phyloP scores from a whole-genome alignment of 768 basidiomycete species.

The Rhizopogon sp. region DNA sequence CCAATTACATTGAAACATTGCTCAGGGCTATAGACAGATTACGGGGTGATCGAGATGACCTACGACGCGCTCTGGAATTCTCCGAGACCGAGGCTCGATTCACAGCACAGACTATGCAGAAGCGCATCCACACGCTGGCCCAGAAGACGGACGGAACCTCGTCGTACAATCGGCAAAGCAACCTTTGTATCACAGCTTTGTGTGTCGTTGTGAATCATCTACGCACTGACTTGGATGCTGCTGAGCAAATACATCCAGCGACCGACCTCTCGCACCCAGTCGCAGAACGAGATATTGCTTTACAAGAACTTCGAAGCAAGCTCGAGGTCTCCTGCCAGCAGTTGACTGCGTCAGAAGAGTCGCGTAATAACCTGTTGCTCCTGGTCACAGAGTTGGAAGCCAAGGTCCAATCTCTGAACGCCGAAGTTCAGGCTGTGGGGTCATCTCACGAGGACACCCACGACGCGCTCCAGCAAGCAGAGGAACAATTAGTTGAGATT shows the following conservation, averaged over 20 bases:
- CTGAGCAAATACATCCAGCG: conserved; percentile 4
- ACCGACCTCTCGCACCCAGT: conserved; percentile 9
- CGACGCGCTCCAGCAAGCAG: conserved; percentile 20
- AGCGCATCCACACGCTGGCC: conserved; percentile 35
- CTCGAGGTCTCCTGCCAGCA: conserved; percentile 28
- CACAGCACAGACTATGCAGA: conserved; percentile 53
- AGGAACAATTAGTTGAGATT: conserved; percentile 40
- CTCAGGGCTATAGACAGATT: conserved; percentile 62
- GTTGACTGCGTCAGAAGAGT: conserved; percentile 29
- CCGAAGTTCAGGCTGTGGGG: conserved; percentile 28
- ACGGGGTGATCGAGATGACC: conserved; percentile 58
- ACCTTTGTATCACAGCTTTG: conserved; percentile 29
- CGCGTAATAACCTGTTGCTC: conserved; percentile 17
- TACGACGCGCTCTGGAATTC: conserved; percentile 63
- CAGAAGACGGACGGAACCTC: conserved; percentile 9
- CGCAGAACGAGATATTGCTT: conserved; percentile 12
- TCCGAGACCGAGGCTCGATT: conserved; percentile 63
- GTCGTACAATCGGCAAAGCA: conserved; percentile 11
- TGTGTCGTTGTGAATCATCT: conserved; percentile 37
- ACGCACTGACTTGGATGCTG: conserved; percentile 16
- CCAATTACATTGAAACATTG: conserved; percentile 48
- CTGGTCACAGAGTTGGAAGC: conserved; percentile 31
- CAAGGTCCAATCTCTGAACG: conserved; percentile 27
- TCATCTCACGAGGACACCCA: conserved; percentile 32
- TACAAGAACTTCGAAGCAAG: conserved; percentile 24